Conservation (phyloP, 495 filamentous ascomycete genomes). For the Xylaria castorea region DNA sequence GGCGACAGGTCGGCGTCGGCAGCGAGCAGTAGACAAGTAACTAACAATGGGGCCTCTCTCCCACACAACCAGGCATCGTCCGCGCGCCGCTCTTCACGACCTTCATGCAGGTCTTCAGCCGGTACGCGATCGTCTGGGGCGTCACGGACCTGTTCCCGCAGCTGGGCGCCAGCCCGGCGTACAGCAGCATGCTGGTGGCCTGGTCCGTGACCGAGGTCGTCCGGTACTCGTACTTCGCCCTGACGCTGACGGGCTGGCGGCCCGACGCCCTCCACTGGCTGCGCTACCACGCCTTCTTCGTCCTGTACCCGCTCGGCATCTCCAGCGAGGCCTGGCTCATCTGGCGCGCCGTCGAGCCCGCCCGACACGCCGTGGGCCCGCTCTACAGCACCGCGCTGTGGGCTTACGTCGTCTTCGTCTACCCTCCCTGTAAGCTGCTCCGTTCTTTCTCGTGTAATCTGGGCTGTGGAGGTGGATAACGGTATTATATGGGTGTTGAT, state of each 20-base stretch:
- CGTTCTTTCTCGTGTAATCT: constrained; percentile 12
- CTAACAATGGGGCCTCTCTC: background rate
- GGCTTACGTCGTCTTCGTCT: constrained; percentile 66
- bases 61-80: constrained; percentile 67
- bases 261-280: constrained; percentile 78
- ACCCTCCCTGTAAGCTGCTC: constrained; percentile 75
- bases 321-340: constrained; percentile 83
- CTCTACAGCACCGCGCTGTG: constrained; percentile 53
- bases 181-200: constrained; percentile 75
- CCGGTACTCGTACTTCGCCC: constrained; percentile 86
- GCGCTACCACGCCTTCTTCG: constrained; percentile 90
- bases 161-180: constrained; percentile 55
- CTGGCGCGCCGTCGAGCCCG: constrained; percentile 70
- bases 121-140: constrained; percentile 85
- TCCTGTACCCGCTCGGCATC: constrained; percentile 93
- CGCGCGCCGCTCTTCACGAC: constrained; percentile 86
- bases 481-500: background rate
- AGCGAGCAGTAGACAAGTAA: background rate
- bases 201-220: constrained; percentile 89
- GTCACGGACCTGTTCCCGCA: constrained; percentile 72
- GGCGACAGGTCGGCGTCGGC: background rate
- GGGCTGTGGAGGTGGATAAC: background rate
- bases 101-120: constrained; percentile 82
- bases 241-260: constrained; percentile 64
- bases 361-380: constrained; percentile 53